Evolutionary conservation across 1,139 yeast genomes (phyloP).

Genomic region (Debaryomycetaceae sp.): DNA sequence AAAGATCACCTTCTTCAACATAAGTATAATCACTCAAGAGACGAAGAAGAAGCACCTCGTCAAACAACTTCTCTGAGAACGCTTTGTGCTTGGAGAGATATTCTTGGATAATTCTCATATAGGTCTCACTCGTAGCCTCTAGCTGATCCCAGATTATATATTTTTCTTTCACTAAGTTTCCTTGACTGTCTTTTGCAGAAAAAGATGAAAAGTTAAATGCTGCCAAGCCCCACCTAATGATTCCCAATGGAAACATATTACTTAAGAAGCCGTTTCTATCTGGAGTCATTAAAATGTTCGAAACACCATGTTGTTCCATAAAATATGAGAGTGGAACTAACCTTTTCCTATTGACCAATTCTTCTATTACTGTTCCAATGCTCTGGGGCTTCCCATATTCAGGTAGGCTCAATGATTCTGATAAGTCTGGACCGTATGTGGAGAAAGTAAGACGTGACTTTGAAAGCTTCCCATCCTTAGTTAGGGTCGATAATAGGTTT

Average conservation of each 20-base stretch:
- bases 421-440: conserved; percentile 19
- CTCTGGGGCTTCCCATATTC: conserved; percentile 29
- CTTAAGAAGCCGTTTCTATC: conserved; percentile 7
- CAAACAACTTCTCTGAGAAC: conserved; percentile 20
- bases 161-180: conserved; percentile 18
- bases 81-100: conserved; percentile 12
- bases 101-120: conserved; percentile 7
- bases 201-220: neutral
- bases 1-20: conserved; percentile 20
- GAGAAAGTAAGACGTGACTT: conserved; percentile 20
- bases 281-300: neutral
- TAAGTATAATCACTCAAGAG: conserved; percentile 10
- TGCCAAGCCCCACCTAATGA: conserved; percentile 19
- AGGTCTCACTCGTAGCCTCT: conserved; percentile 12
- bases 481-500: conserved; percentile 20
- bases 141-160: conserved; percentile 26
- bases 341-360: conserved; percentile 18
- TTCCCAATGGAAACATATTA: conserved; percentile 18
- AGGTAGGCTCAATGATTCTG: conserved; percentile 19
- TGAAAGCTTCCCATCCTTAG: conserved; percentile 12
- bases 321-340: conserved; percentile 24
- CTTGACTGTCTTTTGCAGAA: conserved; percentile 7
- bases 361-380: conserved; percentile 21
- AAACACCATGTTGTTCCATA: conserved; percentile 7
- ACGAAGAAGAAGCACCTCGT: conserved; percentile 12